Conservation (phyloP, 768 basidiomycete species). For the Lentinula sp. region DNA sequence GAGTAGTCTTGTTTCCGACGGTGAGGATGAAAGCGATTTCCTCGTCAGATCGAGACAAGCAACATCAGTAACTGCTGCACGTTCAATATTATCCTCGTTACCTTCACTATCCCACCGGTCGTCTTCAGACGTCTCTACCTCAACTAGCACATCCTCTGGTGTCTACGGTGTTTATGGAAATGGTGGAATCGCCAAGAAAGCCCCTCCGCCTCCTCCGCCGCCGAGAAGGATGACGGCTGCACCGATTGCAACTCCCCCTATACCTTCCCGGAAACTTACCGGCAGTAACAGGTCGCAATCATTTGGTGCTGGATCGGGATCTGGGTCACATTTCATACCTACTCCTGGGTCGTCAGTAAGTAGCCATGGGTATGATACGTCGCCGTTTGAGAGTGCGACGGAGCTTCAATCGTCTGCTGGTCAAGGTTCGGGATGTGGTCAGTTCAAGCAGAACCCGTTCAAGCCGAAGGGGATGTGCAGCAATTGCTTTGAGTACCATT, state of each 20-base stretch:
- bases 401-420: constrained; percentile 29
- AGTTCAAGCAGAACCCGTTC: constrained; percentile 64
- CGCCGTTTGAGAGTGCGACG: constrained; percentile 61
- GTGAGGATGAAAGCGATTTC: constrained; percentile 2
- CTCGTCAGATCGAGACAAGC: background rate
- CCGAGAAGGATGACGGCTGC: constrained; percentile 31
- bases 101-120: constrained; percentile 8
- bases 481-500: constrained; percentile 57
- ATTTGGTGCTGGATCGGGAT: constrained; percentile 1
- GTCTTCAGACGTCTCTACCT: constrained; percentile 9
- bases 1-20: constrained; percentile 3
- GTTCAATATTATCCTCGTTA: background rate
- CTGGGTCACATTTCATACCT: no score
- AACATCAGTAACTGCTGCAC: constrained; percentile 1
- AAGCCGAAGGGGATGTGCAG: constrained; percentile 61
- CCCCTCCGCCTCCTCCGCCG: constrained; percentile 64
- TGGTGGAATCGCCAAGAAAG: constrained; percentile 30
- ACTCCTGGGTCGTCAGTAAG: constrained; percentile 29
- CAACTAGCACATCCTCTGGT: background rate
- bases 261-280: constrained; percentile 37
- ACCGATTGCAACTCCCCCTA: constrained; percentile 32
- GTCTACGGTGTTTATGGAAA: background rate
- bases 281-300: constrained; percentile 12
- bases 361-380: constrained; percentile 35
- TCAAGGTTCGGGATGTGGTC: constrained; percentile 27